A percentile compares a stretch with the other conserved stretches of the same genome.
Evolutionary conservation across 129 eudicot genomes (phyloP).

Genomic region (Lactuca saligna): DNA sequence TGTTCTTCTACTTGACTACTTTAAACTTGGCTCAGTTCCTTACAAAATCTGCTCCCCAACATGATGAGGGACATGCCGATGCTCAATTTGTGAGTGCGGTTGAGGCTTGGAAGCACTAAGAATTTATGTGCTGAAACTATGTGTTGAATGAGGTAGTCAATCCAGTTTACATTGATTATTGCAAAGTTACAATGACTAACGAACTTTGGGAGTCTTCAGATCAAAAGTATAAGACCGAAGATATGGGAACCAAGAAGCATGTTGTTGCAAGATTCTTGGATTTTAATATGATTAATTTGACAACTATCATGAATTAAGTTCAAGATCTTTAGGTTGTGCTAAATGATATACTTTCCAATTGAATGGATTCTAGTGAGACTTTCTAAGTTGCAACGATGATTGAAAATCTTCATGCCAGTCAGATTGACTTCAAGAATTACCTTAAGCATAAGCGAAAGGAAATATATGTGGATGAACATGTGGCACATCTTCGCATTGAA

Average conservation of each 20-base stretch:
- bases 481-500: conserved; percentile 1
- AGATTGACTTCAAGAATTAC: not conserved
- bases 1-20: not conserved
- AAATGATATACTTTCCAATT: not conserved
- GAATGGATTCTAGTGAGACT: not conserved
- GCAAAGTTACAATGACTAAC: not conserved
- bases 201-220: not conserved
- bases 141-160: not conserved
- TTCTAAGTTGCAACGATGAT: conserved; percentile 2
- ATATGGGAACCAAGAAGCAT: not conserved
- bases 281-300: not conserved
- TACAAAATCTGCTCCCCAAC: not conserved
- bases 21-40: not conserved
- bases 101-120: not conserved
- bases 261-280: not conserved
- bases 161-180: not conserved
- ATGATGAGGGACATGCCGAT: not conserved
- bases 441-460: not conserved
- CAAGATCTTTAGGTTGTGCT: conserved; percentile 1
- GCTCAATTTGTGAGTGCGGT: not conserved
- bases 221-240: not conserved
- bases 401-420: not conserved
- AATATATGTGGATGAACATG: not conserved
- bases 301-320: not conserved
- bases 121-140: not conserved